Conservation (phyloP, 139 green algal genomes). For the Ettlia oleoabundans region DNA sequence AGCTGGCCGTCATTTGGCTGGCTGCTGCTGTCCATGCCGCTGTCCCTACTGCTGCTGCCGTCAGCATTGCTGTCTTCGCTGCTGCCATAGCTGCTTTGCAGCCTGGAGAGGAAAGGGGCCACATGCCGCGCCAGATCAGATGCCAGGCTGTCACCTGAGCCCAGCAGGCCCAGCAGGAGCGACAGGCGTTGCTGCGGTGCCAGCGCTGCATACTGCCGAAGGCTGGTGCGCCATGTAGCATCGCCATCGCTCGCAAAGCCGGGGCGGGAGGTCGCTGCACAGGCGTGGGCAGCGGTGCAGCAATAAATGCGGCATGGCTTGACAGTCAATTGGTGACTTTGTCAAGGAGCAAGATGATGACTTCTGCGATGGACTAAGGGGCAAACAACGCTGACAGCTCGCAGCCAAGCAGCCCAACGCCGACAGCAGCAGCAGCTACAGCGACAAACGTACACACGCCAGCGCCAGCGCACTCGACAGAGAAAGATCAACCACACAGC, state of each 20-base stretch:
- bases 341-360: too few species aligned
- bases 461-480: too few species aligned
- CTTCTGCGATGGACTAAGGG: too few species aligned
- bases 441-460: too few species aligned
- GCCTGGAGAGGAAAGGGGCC: slow-evolving; percentile 21
- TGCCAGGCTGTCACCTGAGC: slow-evolving; percentile 6
- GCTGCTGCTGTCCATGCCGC: too few species aligned
- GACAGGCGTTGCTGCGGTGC: not conserved
- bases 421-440: too few species aligned
- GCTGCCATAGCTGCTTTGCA: not conserved
- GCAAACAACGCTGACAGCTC: too few species aligned
- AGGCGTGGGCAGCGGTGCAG: too few species aligned
- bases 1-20: not conserved
- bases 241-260: not conserved
- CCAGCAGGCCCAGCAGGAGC: slow-evolving; percentile 35
- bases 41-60: not conserved
- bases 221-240: slow-evolving; percentile 14
- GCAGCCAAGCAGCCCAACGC: too few species aligned
- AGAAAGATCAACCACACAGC: too few species aligned
- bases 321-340: too few species aligned
- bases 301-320: too few species aligned
- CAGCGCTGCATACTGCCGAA: slow-evolving; percentile 26
- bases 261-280: not conserved
- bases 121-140: slow-evolving; percentile 3
- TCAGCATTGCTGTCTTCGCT: not conserved